Evolutionary conservation across 139 green algal species (phyloP).

Genomic region (Edaphochlamys debaryana): DNA sequence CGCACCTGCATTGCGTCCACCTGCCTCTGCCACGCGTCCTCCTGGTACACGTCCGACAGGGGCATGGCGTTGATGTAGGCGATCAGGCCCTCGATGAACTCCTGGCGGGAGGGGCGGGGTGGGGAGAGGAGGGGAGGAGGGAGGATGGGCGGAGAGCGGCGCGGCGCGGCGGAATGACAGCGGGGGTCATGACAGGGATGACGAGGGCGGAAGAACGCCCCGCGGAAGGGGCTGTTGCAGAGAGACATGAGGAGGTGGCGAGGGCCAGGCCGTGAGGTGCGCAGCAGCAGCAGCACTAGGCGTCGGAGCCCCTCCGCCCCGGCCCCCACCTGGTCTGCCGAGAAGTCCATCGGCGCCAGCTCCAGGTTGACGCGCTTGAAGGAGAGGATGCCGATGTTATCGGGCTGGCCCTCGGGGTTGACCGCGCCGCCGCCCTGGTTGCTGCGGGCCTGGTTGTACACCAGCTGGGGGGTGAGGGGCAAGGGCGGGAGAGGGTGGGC

Average conservation of each 20-base stretch:
- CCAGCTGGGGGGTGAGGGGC: not conserved
- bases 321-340: conserved; percentile 61
- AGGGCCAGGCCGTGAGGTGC: too few species aligned
- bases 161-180: too few species aligned
- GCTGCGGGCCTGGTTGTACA: conserved; percentile 42
- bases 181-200: too few species aligned
- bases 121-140: not conserved
- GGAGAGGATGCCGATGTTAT: conserved; percentile 69
- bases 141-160: not conserved
- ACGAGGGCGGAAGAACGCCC: too few species aligned
- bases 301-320: too few species aligned
- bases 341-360: conserved; percentile 62
- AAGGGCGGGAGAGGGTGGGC: not conserved
- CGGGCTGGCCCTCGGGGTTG: not conserved
- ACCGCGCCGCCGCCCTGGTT: not conserved
- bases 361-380: conserved; percentile 81
- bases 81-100: conserved; percentile 82
- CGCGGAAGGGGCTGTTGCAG: too few species aligned
- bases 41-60: conserved; percentile 77
- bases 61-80: conserved; percentile 79
- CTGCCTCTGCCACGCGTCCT: conserved; percentile 71
- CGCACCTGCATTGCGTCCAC: conserved; percentile 59
- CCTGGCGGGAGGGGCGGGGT: conserved; percentile 38
- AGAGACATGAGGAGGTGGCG: too few species aligned
- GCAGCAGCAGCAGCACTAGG: too few species aligned